Percentiles rank a stretch among this genome's conserved stretches.
These are phyloP conservation scores for Alternaria triticimaculans DNA, from an alignment of 2,329 filamentous ascomycete genomes.

Conservation along the genomic window DNA sequence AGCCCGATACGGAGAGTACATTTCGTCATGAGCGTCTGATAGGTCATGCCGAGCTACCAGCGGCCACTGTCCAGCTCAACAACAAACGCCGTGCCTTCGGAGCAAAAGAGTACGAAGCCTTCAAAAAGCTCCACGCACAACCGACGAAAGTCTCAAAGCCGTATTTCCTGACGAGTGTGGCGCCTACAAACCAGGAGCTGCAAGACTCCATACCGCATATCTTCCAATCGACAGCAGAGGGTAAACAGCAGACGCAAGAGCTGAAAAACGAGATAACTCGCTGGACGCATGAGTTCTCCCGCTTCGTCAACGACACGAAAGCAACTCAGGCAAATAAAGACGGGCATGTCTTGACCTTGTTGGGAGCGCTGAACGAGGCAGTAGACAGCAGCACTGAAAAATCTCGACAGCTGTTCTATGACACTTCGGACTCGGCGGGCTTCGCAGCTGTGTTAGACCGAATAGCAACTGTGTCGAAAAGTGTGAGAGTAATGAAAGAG, in stretches of 20 bases:
- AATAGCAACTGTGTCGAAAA: background rate
- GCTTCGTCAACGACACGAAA: background rate
- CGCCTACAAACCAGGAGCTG: background rate
- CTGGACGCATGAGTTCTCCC: background rate
- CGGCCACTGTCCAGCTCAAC: background rate
- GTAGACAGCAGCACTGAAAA: background rate
- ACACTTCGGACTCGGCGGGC: background rate
- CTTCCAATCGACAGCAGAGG: background rate
- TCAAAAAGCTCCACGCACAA: background rate
- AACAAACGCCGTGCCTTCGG: background rate
- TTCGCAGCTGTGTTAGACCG: background rate
- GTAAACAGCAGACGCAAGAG: background rate
- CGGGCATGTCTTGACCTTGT: background rate
- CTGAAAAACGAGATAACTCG: background rate
- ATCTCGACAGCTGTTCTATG: background rate
- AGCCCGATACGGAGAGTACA: background rate
- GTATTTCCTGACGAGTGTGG: background rate
- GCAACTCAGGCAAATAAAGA: background rate
- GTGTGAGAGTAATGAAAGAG: background rate
- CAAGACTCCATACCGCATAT: background rate
- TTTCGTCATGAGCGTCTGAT: fast-evolving
- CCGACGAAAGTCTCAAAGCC: background rate
- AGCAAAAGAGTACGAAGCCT: background rate
- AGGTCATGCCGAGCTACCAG: background rate
- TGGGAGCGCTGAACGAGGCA: background rate